Conservation (phyloP, 2,329 filamentous ascomycete genomes). For the Nemania serpens region DNA sequence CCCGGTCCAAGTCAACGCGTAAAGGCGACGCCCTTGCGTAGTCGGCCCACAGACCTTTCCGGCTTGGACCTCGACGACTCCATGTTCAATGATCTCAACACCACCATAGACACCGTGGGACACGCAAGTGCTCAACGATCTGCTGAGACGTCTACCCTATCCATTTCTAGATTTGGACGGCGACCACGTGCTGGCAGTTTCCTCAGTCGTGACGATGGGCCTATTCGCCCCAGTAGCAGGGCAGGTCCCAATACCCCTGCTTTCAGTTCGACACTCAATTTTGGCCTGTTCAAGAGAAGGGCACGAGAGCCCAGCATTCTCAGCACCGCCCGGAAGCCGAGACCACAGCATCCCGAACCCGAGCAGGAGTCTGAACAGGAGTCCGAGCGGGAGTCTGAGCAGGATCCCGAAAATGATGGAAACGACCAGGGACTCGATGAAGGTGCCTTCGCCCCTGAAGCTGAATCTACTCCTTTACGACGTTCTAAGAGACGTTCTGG, state of each 20-base stretch:
- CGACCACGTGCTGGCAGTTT: constrained; percentile 43
- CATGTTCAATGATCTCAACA: constrained; percentile 43
- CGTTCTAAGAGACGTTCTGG: constrained; percentile 48
- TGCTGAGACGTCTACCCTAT: constrained; percentile 40
- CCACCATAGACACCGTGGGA: constrained; percentile 37
- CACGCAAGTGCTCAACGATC: constrained; percentile 40
- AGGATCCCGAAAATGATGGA: constrained; percentile 50
- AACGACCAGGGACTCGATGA: constrained; percentile 44
- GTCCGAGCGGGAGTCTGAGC: constrained; percentile 44
- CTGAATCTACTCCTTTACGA: constrained; percentile 70
- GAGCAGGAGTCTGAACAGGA: constrained; percentile 41
- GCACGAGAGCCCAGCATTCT: constrained; percentile 66
- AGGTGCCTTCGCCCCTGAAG: constrained; percentile 64
- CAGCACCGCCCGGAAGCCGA: constrained; percentile 54
- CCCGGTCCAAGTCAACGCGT: constrained; percentile 33
- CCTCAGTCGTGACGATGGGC: constrained; percentile 40
- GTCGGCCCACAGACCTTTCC: constrained; percentile 37
- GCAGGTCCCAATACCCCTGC: constrained; percentile 41
- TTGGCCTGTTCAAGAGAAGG: constrained; percentile 62
- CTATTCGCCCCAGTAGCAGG: constrained; percentile 42
- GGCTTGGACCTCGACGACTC: constrained; percentile 42
- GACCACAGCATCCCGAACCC: constrained; percentile 38
- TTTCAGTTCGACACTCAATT: constrained; percentile 50
- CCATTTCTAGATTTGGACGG: constrained; percentile 39
- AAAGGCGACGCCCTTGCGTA: constrained; percentile 36